phyloP scores from a whole-genome alignment of 495 filamentous ascomycete genomes.

The Aspergillus wentii region DNA sequence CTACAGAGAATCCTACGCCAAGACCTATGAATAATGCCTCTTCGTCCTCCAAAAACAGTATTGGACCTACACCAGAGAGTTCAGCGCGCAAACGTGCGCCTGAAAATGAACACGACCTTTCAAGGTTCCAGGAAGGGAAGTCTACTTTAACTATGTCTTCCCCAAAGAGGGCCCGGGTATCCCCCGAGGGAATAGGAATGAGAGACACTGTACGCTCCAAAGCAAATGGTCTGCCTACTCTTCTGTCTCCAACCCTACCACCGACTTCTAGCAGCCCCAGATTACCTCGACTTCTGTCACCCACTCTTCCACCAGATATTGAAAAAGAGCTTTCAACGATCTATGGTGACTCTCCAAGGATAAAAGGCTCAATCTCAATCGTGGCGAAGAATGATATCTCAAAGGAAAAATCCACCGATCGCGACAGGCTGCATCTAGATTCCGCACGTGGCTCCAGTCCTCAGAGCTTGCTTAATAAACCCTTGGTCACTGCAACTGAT shows the following conservation, averaged over 20 bases:
- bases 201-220: slow-evolving; percentile 16
- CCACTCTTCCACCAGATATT: slow-evolving; percentile 44
- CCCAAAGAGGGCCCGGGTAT: slow-evolving; percentile 29
- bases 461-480: slow-evolving; percentile 9
- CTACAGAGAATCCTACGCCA: slow-evolving; percentile 13
- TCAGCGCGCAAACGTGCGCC: slow-evolving; percentile 31
- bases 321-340: slow-evolving; percentile 42
- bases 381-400: slow-evolving; percentile 10
- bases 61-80: slow-evolving; percentile 14
- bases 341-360: slow-evolving; percentile 19
- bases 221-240: slow-evolving; percentile 26
- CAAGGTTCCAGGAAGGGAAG: slow-evolving; percentile 9
- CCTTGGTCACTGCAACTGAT: neutral
- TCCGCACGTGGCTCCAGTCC: slow-evolving; percentile 2
- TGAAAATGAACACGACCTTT: slow-evolving; percentile 17
- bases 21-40: slow-evolving; percentile 11
- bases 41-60: slow-evolving; percentile 5
- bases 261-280: slow-evolving; percentile 27
- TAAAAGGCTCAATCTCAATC: no score
- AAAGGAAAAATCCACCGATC: slow-evolving; percentile 7
- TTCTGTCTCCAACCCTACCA: slow-evolving; percentile 40
- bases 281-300: slow-evolving; percentile 38
- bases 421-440: slow-evolving; percentile 5
- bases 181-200: slow-evolving; percentile 18
- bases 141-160: slow-evolving; percentile 15